Evolutionary conservation across 1,139 yeast genomes (phyloP).

Genomic region (Candida labiduridarum): DNA sequence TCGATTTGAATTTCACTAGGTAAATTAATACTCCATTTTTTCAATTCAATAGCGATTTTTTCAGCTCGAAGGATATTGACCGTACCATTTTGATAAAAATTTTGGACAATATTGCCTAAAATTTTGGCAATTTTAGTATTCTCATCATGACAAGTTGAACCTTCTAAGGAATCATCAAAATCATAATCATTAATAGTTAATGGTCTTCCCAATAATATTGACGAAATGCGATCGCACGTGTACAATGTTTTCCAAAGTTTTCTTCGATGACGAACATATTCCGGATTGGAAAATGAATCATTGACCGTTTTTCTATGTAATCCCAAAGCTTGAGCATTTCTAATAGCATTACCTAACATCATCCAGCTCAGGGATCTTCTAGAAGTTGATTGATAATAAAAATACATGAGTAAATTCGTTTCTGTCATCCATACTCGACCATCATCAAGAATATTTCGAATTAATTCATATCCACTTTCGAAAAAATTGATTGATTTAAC

Average conservation of each 20-base stretch:
- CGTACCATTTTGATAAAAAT: slow-evolving; percentile 26
- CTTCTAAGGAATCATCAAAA: slow-evolving; percentile 36
- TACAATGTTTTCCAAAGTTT: slow-evolving; percentile 42
- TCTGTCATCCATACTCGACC: slow-evolving; percentile 42
- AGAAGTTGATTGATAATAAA: slow-evolving; percentile 39
- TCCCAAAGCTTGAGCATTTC: slow-evolving; percentile 19
- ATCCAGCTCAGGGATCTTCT: slow-evolving; percentile 44
- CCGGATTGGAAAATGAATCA: slow-evolving; percentile 15
- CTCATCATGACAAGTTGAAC: background rate
- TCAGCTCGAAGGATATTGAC: slow-evolving; percentile 36
- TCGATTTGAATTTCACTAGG: slow-evolving; percentile 28
- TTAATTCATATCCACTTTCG: slow-evolving; percentile 16
- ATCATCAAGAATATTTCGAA: slow-evolving; percentile 13
- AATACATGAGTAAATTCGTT: slow-evolving; percentile 35
- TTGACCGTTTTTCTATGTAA: slow-evolving; percentile 16
- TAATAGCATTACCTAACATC: slow-evolving; percentile 16
- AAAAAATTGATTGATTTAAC: slow-evolving; percentile 13
- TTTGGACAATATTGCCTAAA: slow-evolving; percentile 34
- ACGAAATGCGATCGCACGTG: slow-evolving; percentile 42
- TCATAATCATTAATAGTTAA: slow-evolving; percentile 40
- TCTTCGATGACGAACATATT: slow-evolving; percentile 24
- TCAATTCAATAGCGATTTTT: slow-evolving; percentile 36
- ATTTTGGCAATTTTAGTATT: slow-evolving; percentile 19
- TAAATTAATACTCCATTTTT: slow-evolving; percentile 34
- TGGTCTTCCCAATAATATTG: slow-evolving; percentile 44